Base-by-base conservation (phyloP, 208 protist species). In the Wallacemonas sp. region DNA sequence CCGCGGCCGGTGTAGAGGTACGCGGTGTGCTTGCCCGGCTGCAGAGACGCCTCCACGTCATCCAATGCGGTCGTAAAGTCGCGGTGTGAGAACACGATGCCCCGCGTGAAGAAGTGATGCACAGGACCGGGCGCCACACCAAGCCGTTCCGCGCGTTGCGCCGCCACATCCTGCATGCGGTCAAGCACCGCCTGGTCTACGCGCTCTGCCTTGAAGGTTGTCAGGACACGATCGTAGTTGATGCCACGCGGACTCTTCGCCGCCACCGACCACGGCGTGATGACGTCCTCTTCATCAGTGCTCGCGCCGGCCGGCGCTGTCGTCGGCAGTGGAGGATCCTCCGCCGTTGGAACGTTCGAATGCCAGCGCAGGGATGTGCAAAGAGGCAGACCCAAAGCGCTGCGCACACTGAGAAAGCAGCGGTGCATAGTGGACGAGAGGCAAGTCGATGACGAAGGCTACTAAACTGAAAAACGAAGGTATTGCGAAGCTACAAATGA, bases 1-100 rank as follows among this genome's bases (percentile, higher is more conserved):
- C 99, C 98, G 24, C 99, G 88, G 3, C 99, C 99, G n/a, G 99
- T 99, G 90, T 99, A 99, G 15, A 99, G 76, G 79, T 98, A 99
- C 55, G 99, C 96, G 5, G 87, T 82, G 69, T 95, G 80, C 24
- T 82, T 79, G 17, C 82, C 84, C 1, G 70, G 60, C 45, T 62
- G 22, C 26, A 88, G 63, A 14, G 63, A 56, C 49, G 66, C 9
- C 75, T 98, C 98, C 22, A 96, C 77, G 27, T 77, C 72, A 58
- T 96, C 73, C 15, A 99, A 86, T 12, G 98, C 93, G 27, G 67
- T 64, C 22, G 93, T 74, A 27, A 99, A 90, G 61, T 99, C 98
- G 54, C 98, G 78, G 74, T 99, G 98, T 0, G 97, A 98, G 75
- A 99, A 99, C 53, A 97, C 99, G 45, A 99, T 82, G 22, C 90